Conservation (phyloP, 2,329 filamentous ascomycete species). For the Fusarium sp. region DNA sequence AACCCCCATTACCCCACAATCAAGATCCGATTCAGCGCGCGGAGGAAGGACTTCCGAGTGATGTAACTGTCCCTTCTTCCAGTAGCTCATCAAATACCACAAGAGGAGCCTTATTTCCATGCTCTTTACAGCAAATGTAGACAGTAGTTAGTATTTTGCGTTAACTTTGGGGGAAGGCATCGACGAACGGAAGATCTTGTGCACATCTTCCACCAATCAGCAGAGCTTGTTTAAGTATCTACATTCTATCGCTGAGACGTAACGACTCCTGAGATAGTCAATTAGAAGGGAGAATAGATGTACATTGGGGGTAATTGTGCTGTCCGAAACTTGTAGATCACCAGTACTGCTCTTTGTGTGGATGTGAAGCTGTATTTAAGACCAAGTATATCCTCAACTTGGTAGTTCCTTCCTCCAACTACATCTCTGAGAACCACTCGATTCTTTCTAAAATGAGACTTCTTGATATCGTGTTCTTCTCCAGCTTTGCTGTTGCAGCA, state of each 20-base stretch:
- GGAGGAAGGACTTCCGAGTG: not conserved
- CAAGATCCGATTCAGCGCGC: not conserved
- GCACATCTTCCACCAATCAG: conserved; percentile 1
- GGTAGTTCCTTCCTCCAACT: no score
- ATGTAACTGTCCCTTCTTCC: not conserved
- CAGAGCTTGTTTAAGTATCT: accelerated
- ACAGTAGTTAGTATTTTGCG: not conserved
- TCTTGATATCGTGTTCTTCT: not conserved
- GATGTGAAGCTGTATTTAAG: not conserved
- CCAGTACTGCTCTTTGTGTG: accelerated
- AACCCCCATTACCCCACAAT: not conserved
- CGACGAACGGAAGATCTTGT: not conserved
- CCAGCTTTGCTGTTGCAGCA: not conserved
- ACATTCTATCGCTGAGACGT: not conserved
- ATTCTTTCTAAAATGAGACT: not conserved
- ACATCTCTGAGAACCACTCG: accelerated
- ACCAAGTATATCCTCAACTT: not conserved
- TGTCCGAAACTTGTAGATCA: accelerated
- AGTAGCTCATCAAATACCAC: not conserved
- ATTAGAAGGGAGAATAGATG: not conserved
- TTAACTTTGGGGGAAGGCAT: not conserved
- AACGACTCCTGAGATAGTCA: no score
- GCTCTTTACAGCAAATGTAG: not conserved
- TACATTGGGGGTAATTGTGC: not conserved
- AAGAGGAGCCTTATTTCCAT: not conserved